Conservation (phyloP, 2,329 filamentous ascomycete species). For the Falciphora oryzae region DNA sequence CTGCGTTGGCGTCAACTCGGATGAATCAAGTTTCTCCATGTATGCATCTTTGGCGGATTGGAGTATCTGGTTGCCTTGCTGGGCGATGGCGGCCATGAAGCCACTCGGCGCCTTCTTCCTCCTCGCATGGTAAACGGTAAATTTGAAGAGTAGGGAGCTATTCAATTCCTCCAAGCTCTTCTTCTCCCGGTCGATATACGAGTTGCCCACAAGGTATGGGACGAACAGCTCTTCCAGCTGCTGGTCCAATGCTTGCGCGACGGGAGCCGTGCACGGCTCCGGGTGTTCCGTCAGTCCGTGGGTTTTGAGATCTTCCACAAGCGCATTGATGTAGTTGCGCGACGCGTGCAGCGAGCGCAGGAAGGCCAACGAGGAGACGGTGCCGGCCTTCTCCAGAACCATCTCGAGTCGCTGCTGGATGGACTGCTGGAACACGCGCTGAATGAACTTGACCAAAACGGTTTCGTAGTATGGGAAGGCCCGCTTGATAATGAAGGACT, state of each 20-base stretch:
- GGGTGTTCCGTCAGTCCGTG: conserved; percentile 95
- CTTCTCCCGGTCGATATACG: conserved; percentile 64
- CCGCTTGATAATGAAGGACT: conserved; percentile 92
- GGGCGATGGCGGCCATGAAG: conserved; percentile 87
- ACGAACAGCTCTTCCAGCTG: conserved; percentile 74
- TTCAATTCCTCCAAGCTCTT: conserved; percentile 73
- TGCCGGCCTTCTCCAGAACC: conserved; percentile 90
- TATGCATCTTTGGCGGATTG: conserved; percentile 87
- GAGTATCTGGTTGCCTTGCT: conserved; percentile 83
- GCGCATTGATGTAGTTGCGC: conserved; percentile 75
- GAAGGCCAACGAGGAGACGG: conserved; percentile 87
- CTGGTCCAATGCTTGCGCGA: conserved; percentile 67
- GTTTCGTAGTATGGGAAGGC: conserved; percentile 96
- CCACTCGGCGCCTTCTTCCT: conserved; percentile 84
- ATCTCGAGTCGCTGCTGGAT: conserved; percentile 94
- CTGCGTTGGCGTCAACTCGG: conserved; percentile 81
- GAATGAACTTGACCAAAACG: conserved; percentile 86
- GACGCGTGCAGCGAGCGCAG: conserved; percentile 86
- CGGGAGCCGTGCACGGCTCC: conserved; percentile 82
- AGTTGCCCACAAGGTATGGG: conserved; percentile 62
- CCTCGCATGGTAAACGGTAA: conserved; percentile 86
- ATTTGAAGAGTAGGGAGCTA: conserved; percentile 91
- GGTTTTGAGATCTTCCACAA: conserved; percentile 89
- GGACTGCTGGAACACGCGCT: conserved; percentile 95
- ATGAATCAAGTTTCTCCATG: conserved; percentile 80